A percentile compares a stretch with the other conserved stretches of the same genome.
Evolutionary conservation across 768 basidiomycete genomes (phyloP).

Genomic region (Russula ochroleuca): DNA sequence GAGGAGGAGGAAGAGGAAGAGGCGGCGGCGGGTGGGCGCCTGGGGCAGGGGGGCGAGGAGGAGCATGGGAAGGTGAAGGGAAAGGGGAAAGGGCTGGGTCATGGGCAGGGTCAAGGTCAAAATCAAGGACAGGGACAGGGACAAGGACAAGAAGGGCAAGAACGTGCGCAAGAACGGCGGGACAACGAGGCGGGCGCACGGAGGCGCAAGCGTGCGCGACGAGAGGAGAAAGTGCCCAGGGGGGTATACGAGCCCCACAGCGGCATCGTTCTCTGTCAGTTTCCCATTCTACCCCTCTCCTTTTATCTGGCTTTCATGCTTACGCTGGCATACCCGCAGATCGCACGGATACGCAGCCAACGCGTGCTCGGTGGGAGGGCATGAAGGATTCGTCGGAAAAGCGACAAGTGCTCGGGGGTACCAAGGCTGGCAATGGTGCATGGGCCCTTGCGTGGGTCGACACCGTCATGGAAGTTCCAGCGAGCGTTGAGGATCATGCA

Average conservation of each 20-base stretch:
- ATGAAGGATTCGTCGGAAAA: conserved; percentile 45
- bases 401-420: conserved; percentile 56
- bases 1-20: conserved; percentile 31
- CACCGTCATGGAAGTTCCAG: conserved; percentile 40
- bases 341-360: conserved; percentile 75
- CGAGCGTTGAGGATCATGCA: conserved; percentile 20
- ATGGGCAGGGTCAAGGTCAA: not conserved
- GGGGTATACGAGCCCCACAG: conserved; percentile 85
- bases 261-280: conserved; percentile 68
- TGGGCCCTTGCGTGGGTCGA: conserved; percentile 84
- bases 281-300: not conserved
- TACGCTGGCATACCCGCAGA: conserved; percentile 41
- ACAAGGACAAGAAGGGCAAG: not conserved
- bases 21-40: too few species aligned
- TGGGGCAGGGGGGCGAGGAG: conserved; percentile 11
- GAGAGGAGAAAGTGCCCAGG: conserved; percentile 41
- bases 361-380: conserved; percentile 54
- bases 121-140: not conserved
- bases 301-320: not conserved
- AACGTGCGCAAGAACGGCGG: conserved; percentile 31
- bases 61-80: conserved; percentile 31
- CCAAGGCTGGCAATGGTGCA: conserved; percentile 70
- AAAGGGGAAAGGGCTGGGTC: conserved; percentile 24
- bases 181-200: conserved; percentile 24
- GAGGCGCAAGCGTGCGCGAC: conserved; percentile 24